A percentile compares a stretch with the other conserved stretches of the same genome.
Conservation (phyloP, 2,329 filamentous ascomycete genomes). For the Penicillium thymicola region DNA sequence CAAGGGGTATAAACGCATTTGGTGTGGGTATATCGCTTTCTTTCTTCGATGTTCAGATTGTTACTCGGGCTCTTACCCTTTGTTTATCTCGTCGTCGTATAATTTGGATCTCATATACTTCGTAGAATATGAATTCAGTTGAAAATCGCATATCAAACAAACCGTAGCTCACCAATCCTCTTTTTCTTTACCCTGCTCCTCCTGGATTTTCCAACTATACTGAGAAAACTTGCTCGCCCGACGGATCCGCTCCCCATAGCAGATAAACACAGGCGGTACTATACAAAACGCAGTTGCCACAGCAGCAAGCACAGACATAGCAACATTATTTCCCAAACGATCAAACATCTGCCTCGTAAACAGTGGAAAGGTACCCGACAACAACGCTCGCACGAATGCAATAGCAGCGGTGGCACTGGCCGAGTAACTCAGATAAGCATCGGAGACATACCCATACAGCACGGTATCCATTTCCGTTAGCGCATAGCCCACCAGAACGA, state of each 20-base stretch:
- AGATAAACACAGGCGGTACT: constrained; percentile 38
- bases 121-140: neutral
- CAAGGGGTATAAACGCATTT: neutral
- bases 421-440: constrained; percentile 46
- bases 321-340: constrained; percentile 39
- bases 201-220: constrained; percentile 31
- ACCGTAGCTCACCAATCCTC: constrained; percentile 10
- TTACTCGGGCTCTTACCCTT: neutral
- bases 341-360: constrained; percentile 44
- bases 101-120: neutral
- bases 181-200: constrained; percentile 24
- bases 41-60: neutral
- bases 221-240: constrained; percentile 37
- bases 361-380: constrained; percentile 42
- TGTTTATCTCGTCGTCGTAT: neutral
- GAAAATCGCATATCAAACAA: neutral
- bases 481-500: constrained; percentile 48
- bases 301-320: constrained; percentile 40
- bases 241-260: constrained; percentile 38
- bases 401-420: constrained; percentile 46
- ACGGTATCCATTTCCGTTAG: constrained; percentile 47
- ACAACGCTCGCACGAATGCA: constrained; percentile 38
- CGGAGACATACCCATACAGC: constrained; percentile 45
- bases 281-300: constrained; percentile 44
- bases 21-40: neutral